Conservation (phyloP, 2,329 filamentous ascomycete genomes). For the Coniochaeta prunicola region DNA sequence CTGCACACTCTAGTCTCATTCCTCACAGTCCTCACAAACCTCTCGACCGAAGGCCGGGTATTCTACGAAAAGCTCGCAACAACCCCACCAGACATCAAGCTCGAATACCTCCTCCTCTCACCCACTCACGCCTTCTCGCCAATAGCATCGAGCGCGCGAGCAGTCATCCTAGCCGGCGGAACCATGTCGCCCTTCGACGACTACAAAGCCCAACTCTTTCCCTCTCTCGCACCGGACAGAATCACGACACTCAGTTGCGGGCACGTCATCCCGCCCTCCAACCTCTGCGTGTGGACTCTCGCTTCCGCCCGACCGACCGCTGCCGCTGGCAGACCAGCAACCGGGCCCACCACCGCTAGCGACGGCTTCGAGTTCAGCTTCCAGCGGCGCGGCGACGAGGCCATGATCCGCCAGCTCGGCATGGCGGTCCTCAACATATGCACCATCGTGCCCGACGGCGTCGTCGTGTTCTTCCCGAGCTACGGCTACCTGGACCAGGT, state of each 20-base stretch:
- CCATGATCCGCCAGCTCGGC: conserved; percentile 69
- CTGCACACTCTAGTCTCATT: conserved; percentile 54
- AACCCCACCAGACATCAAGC: conserved; percentile 39
- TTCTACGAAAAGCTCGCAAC: conserved; percentile 47
- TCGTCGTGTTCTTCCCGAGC: conserved; percentile 93
- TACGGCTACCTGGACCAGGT: conserved; percentile 84
- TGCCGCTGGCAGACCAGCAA: conserved; percentile 10
- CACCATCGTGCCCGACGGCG: conserved; percentile 71
- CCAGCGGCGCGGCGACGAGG: conserved; percentile 60
- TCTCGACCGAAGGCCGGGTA: conserved; percentile 62
- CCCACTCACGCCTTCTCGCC: conserved; percentile 87
- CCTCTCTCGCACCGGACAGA: conserved; percentile 54
- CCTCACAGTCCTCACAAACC: conserved; percentile 76
- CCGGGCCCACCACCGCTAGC: conserved; percentile 13
- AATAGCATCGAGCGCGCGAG: conserved; percentile 74
- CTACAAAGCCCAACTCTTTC: conserved; percentile 80
- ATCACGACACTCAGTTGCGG: conserved; percentile 84
- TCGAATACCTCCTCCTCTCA: conserved; percentile 85
- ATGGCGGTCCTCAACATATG: conserved; percentile 65
- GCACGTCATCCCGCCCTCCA: conserved; percentile 81
- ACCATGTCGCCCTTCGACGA: conserved; percentile 98
- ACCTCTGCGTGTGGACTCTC: conserved; percentile 73
- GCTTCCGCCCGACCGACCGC: conserved; percentile 29
- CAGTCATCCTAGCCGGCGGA: conserved; percentile 85
- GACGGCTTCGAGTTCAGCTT: conserved; percentile 80